phyloP scores from a whole-genome alignment of 1,284 basidiomycete genomes.

The Melampsora medusae region DNA sequence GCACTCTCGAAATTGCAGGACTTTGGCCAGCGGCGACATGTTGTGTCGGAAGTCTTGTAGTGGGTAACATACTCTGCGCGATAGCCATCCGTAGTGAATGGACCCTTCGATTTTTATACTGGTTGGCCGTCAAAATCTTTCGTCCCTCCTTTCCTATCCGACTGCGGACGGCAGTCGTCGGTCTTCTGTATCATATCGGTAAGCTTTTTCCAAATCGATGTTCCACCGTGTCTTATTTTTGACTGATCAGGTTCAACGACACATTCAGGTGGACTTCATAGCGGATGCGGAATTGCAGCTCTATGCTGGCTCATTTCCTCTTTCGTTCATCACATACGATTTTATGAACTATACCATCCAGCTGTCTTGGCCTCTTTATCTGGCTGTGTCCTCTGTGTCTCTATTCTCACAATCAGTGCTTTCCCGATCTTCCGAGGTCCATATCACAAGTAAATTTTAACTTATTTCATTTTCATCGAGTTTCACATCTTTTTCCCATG shows the following conservation, averaged over 20 bases:
- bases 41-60: conserved; percentile 53
- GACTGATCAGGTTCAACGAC: not conserved
- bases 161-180: conserved; percentile 18
- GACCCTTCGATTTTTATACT: conserved; percentile 64
- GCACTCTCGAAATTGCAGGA: not conserved
- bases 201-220: not conserved
- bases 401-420: conserved; percentile 1
- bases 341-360: not conserved
- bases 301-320: conserved; percentile 21
- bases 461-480: no score
- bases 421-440: conserved; percentile 23
- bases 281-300: conserved; percentile 39
- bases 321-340: conserved; percentile 3
- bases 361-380: not conserved
- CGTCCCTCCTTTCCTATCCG: conserved; percentile 23
- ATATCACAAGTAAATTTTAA: conserved; percentile 28
- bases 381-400: conserved; percentile 11
- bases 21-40: conserved; percentile 14
- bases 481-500: not conserved
- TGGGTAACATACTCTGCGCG: conserved; percentile 63
- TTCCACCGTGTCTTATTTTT: not conserved
- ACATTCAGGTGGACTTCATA: conserved; percentile 39
- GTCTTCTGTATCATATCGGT: conserved; percentile 40
- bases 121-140: conserved; percentile 55
- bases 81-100: conserved; percentile 65